Percentiles rank a stretch among this genome's conserved stretches.
Evolutionary conservation across 1,284 basidiomycete genomes (phyloP).

Genomic region (Taiwanofungus camphoratus): DNA sequence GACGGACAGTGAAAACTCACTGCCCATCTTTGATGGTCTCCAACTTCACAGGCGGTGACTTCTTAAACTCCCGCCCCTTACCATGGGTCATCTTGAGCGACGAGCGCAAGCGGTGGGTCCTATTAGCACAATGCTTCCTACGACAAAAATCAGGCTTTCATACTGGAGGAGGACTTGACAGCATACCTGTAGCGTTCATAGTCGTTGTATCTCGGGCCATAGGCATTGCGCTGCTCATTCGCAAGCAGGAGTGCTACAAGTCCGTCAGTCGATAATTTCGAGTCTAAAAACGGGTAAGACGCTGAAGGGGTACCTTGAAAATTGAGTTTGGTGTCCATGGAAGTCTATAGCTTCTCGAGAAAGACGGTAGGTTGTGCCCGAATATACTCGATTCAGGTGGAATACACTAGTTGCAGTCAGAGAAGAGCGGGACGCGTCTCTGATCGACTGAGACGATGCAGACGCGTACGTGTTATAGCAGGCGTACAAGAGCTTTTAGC

Average conservation of each 20-base stretch:
- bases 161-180: background rate
- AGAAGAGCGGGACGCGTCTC: too few relatives aligned
- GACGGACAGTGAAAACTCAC: constrained; percentile 44
- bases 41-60: constrained; percentile 56
- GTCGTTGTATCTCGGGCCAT: constrained; percentile 88
- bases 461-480: background rate
- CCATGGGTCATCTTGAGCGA: constrained; percentile 84
- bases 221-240: constrained; percentile 87
- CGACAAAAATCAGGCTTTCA: background rate
- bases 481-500: background rate
- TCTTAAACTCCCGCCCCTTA: constrained; percentile 87
- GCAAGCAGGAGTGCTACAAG: constrained; percentile 69
- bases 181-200: constrained; percentile 75
- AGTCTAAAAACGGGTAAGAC: too few relatives aligned
- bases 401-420: constrained; percentile 19
- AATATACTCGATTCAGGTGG: constrained; percentile 16
- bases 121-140: constrained; percentile 88
- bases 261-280: background rate
- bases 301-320: constrained; percentile 25
- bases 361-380: constrained; percentile 6
- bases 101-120: constrained; percentile 83
- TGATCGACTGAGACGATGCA: too few relatives aligned
- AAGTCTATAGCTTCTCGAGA: constrained; percentile 23
- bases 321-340: constrained; percentile 29
- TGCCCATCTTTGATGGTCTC: constrained; percentile 74